These are phyloP conservation scores for Nyctanthes arbortristis DNA, from an alignment of 257 asterid species.

Conservation along the genomic window DNA sequence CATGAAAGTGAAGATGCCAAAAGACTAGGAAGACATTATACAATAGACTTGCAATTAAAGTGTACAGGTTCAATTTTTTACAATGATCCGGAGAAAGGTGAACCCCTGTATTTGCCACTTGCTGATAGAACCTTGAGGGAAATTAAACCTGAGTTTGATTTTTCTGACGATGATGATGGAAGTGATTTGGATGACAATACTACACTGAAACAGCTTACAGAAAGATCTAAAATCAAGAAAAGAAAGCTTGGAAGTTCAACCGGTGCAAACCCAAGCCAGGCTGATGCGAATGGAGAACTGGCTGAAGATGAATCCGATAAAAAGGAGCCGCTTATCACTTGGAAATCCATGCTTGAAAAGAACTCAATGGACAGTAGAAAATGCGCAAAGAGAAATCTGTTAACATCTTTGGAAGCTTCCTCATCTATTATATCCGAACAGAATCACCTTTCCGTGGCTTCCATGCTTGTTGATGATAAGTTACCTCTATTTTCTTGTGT, in stretches of 20 bases:
- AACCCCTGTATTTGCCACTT: constrained; percentile 25
- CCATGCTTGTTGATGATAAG: constrained; percentile 24
- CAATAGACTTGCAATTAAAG: not conserved
- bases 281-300: constrained; percentile 20
- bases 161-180: constrained; percentile 27
- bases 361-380: constrained; percentile 46
- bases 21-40: constrained; percentile 23
- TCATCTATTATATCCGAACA: constrained; percentile 33
- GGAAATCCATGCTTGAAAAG: constrained; percentile 46
- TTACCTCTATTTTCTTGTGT: constrained; percentile 26
- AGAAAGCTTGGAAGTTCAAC: constrained; percentile 34
- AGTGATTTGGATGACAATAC: constrained; percentile 45
- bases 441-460: constrained; percentile 33
- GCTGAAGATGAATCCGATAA: constrained; percentile 61
- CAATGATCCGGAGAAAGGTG: constrained; percentile 25
- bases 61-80: constrained; percentile 22
- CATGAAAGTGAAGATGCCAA: constrained; percentile 39
- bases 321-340: constrained; percentile 48
- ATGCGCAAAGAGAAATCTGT: constrained; percentile 20
- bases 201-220: constrained; percentile 66
- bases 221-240: constrained; percentile 53
- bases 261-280: constrained; percentile 24
- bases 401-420: constrained; percentile 24
- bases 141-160: constrained; percentile 21
- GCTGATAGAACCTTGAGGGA: constrained; percentile 48